These are phyloP conservation scores for Rutstroemia sp. DNA, from an alignment of 2,329 filamentous ascomycete species.

Conservation along the genomic window DNA sequence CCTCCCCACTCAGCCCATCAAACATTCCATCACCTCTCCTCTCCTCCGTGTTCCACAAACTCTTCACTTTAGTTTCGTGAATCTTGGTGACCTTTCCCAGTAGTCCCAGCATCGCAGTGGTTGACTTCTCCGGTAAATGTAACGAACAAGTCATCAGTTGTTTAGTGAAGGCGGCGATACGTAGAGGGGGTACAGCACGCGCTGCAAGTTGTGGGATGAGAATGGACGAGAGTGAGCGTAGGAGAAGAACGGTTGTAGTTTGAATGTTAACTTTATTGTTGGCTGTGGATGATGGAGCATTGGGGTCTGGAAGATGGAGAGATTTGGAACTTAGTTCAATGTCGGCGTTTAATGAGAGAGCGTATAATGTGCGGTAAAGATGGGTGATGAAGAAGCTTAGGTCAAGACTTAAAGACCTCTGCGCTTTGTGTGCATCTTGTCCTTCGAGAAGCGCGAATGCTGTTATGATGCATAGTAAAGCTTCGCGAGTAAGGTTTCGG, in stretches of 20 bases:
- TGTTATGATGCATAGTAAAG: constrained; percentile 89
- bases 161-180: constrained; percentile 89
- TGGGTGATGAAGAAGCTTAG: constrained; percentile 92
- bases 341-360: constrained; percentile 73
- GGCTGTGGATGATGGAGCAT: constrained; percentile 37
- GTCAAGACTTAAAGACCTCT: constrained; percentile 76
- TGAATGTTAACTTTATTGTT: constrained; percentile 83
- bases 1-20: constrained; percentile 61
- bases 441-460: constrained; percentile 94
- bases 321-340: constrained; percentile 75
- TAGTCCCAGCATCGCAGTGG: constrained; percentile 70
- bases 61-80: constrained; percentile 73
- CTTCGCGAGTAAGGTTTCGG: constrained; percentile 76
- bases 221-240: constrained; percentile 76
- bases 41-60: constrained; percentile 94
- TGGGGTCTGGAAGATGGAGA: constrained; percentile 61
- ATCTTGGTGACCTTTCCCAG: constrained; percentile 71
- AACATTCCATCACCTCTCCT: constrained; percentile 84
- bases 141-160: constrained; percentile 76
- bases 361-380: constrained; percentile 79
- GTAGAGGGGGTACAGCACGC: constrained; percentile 68
- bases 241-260: constrained; percentile 85
- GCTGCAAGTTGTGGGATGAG: constrained; percentile 70
- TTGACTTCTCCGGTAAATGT: constrained; percentile 85
- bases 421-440: constrained; percentile 83